A percentile compares a stretch with the other conserved stretches of the same genome.
Conservation (phyloP, 441 rosid species). For the Raphanus hybrid region DNA sequence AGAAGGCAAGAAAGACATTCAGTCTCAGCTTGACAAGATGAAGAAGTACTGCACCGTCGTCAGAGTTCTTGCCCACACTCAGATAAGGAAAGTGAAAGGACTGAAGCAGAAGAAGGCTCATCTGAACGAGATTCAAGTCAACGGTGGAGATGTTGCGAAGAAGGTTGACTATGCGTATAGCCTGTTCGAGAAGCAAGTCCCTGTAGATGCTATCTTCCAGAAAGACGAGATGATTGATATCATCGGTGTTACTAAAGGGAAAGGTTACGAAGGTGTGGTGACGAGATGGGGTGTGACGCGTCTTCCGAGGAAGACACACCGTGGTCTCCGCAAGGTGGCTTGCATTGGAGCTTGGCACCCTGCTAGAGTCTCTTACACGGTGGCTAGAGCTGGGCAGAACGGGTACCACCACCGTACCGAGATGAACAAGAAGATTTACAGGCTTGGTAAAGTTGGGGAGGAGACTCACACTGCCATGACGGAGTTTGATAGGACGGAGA, state of each 20-base stretch:
- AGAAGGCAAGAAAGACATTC: not conserved
- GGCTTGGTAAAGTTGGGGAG: not conserved
- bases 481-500: constrained; percentile 51
- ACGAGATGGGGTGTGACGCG: too few relatives aligned
- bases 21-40: not conserved
- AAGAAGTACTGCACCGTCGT: not conserved
- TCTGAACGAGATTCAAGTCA: not conserved
- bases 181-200: too few relatives aligned
- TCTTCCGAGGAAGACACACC: not conserved
- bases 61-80: not conserved
- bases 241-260: too few relatives aligned
- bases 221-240: too few relatives aligned
- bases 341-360: not conserved
- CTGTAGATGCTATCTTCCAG: too few relatives aligned
- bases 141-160: too few relatives aligned
- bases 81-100: not conserved
- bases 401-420: not conserved
- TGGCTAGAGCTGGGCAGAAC: not conserved
- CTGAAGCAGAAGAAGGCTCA: not conserved
- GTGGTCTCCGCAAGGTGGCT: not conserved
- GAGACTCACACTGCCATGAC: not conserved
- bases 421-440: not conserved
- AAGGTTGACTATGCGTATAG: too few relatives aligned
- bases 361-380: not conserved
- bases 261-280: too few relatives aligned